These are phyloP conservation scores for Lactifluus echinatus DNA, from an alignment of 768 basidiomycete species.

Conservation along the genomic window DNA sequence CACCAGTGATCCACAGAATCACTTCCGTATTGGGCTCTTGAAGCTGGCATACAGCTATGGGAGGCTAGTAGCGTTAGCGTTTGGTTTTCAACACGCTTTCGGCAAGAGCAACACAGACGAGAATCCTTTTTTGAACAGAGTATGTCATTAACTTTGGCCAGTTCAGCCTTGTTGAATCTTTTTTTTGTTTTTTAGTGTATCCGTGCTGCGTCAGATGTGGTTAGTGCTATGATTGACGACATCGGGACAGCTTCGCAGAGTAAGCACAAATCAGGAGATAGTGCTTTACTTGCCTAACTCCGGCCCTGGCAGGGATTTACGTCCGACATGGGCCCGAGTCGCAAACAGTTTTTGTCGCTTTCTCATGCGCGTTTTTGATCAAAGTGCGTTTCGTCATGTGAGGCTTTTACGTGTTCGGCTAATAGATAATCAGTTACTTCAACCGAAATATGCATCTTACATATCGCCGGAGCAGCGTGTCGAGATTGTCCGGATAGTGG, in stretches of 20 bases:
- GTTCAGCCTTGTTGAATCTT: not conserved
- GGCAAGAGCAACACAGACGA: slow-evolving; percentile 52
- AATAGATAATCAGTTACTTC: slow-evolving; percentile 20
- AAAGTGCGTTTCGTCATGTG: slow-evolving; percentile 16
- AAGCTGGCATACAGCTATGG: slow-evolving; percentile 59
- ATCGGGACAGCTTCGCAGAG: slow-evolving; percentile 49
- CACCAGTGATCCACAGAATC: slow-evolving; percentile 43
- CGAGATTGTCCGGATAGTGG: slow-evolving; percentile 23
- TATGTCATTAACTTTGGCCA: slow-evolving; percentile 30
- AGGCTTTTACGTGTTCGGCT: not conserved
- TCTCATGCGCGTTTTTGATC: slow-evolving; percentile 28
- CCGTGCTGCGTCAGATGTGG: slow-evolving; percentile 56
- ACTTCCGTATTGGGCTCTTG: slow-evolving; percentile 54
- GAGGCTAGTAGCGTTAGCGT: slow-evolving; percentile 60
- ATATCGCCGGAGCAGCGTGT: slow-evolving; percentile 22
- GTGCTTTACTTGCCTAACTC: not conserved
- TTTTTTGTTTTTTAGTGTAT: slow-evolving; percentile 41
- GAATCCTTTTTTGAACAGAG: slow-evolving; percentile 56
- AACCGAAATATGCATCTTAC: slow-evolving; percentile 24
- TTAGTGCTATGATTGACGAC: slow-evolving; percentile 50
- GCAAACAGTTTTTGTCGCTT: slow-evolving; percentile 27
- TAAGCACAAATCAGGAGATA: slow-evolving; percentile 25
- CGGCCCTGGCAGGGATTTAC: slow-evolving; percentile 16
- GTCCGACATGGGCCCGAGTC: slow-evolving; percentile 28
- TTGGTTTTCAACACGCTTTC: slow-evolving; percentile 70